Conservation (phyloP, 352 stramenopile genomes). For the Pythium myriotylum region DNA sequence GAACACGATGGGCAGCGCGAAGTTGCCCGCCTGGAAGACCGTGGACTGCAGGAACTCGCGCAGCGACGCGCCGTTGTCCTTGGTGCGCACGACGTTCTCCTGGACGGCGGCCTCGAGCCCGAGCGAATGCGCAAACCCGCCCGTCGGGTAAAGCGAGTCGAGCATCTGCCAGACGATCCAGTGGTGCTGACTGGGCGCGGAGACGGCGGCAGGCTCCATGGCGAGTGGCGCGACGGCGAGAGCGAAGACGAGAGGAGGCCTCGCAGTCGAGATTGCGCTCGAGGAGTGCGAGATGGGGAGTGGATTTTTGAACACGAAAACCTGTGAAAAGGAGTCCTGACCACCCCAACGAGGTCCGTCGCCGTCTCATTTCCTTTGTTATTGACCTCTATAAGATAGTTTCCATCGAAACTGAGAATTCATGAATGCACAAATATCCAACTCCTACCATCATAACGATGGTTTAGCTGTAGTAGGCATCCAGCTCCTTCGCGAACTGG, state of each 20-base stretch:
- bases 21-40: constrained; percentile 75
- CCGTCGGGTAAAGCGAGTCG: constrained; percentile 82
- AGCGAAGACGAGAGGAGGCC: not conserved
- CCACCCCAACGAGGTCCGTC: too few relatives aligned
- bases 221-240: not conserved
- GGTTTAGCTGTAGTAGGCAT: constrained; percentile 20
- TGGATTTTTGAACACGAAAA: too few relatives aligned
- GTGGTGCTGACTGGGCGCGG: constrained; percentile 13
- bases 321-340: too few relatives aligned
- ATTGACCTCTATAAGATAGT: constrained; percentile 4
- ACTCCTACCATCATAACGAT: too few relatives aligned
- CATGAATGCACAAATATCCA: too few relatives aligned
- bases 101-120: constrained; percentile 78
- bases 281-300: not conserved
- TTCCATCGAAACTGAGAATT: too few relatives aligned
- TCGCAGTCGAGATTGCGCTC: not conserved
- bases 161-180: constrained; percentile 83
- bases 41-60: constrained; percentile 59
- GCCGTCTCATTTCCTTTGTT: too few relatives aligned
- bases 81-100: constrained; percentile 53
- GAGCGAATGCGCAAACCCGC: constrained; percentile 82
- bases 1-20: constrained; percentile 73
- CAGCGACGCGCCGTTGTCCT: constrained; percentile 36
- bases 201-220: not conserved
- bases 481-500: constrained; percentile 30